These are phyloP conservation scores for Tulasnella sp. DNA, from an alignment of 768 basidiomycete genomes.

Conservation along the genomic window DNA sequence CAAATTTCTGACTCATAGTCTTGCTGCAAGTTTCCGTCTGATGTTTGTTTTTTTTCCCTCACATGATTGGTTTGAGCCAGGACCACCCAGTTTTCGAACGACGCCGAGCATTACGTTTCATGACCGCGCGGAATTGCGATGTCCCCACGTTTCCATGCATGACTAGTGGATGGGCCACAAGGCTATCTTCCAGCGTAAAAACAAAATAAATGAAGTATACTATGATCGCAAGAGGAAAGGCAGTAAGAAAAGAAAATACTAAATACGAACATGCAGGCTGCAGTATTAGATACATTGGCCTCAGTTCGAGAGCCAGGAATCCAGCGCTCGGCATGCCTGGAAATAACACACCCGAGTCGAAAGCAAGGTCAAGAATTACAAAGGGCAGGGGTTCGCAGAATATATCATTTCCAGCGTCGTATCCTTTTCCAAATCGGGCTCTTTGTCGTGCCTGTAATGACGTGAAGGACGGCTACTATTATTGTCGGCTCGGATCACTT, in stretches of 20 bases:
- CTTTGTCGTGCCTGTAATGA: background rate
- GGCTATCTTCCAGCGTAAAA: too few relatives aligned
- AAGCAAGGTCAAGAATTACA: background rate
- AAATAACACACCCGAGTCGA: background rate
- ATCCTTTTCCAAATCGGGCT: background rate
- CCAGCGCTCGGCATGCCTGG: background rate
- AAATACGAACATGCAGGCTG: background rate
- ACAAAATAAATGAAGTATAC: background rate
- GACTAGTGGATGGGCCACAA: too few relatives aligned
- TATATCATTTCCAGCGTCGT: background rate
- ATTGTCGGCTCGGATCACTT: too few relatives aligned
- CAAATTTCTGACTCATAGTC: too few relatives aligned
- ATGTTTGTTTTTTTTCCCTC: too few relatives aligned
- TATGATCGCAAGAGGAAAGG: background rate
- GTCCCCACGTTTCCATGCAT: too few relatives aligned
- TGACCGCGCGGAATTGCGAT: too few relatives aligned
- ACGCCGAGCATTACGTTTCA: too few relatives aligned
- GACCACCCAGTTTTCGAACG: too few relatives aligned
- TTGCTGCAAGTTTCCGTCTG: too few relatives aligned
- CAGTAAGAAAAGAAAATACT: background rate
- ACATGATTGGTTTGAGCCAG: too few relatives aligned
- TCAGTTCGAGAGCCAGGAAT: background rate
- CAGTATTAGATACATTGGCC: background rate
- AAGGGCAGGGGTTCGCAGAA: background rate
- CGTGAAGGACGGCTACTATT: too few relatives aligned